Evolutionary conservation across 2,329 filamentous ascomycete genomes (phyloP), one percentile per base, ranked within the genome.

Genomic region (Escovopsis weberi): DNA sequence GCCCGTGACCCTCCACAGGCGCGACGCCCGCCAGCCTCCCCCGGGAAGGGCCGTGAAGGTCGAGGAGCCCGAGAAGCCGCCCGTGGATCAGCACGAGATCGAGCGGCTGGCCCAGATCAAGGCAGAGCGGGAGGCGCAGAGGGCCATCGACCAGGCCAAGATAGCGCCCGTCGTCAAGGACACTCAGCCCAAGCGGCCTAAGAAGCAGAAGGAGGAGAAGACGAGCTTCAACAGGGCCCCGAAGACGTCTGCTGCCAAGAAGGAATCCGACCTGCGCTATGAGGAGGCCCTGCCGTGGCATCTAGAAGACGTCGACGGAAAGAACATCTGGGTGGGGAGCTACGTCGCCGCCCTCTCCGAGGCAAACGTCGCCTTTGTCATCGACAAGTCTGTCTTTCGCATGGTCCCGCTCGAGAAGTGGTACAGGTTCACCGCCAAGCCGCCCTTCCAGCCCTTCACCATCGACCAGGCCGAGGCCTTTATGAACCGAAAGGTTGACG

Each of bases 251-350:
- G 87, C 89, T 55, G 89, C 64, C 67, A 91, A 74, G 71, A 93
- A 72, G 67, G 72, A 78, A 45, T 69, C 71, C 0, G 75, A 77
- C 44, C 78, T 77, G 63, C 82, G 88, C 48, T 98, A 96, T 51
- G 91, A 96, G 59, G 91, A 98, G 60, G 86, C 89, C 4, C 68
- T 95, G 40, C 91, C 91, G 6, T 98, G 91, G 91, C 88, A 95
- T 59, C 63, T 98, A 33, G 91, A 98, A 58, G 91, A 98, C 59
- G 93, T 88, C 35, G 89, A 98, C 55, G 86, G 87, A 49, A 94
- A 89, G 60, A 89, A 94, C 53, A 83, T 85, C 3, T 96, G 88
- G 86, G 80, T 91, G 32, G 91, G 88, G 37, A 83, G 80, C 44
- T 95, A 96, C 53, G 84, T 96, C 53, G 82, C 83, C 26, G 85